phyloP scores from a whole-genome alignment of 164 flowering plant species.

The Brasenia schreberi region DNA sequence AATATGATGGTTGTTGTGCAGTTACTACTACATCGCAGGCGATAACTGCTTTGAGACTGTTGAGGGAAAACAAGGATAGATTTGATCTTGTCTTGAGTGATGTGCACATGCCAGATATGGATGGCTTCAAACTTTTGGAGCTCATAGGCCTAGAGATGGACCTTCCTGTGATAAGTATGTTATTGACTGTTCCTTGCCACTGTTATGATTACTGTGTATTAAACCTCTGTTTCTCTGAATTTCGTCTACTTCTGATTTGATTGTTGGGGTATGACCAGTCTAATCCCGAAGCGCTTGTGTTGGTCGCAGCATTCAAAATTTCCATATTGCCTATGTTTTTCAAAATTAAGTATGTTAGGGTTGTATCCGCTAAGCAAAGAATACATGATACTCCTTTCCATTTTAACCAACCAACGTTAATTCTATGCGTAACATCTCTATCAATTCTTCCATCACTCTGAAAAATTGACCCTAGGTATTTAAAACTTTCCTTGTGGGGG shows the following conservation, averaged over 20 bases:
- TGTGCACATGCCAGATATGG: conserved; percentile 95
- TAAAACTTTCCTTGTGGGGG: no score
- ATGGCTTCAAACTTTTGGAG: conserved; percentile 87
- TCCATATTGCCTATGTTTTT: no score
- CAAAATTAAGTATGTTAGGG: no score
- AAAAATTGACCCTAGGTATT: no score
- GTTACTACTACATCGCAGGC: conserved; percentile 66
- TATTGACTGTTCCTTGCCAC: neutral
- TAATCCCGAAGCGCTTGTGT: neutral
- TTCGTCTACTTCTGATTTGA: neutral
- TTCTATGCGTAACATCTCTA: no score
- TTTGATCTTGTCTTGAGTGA: conserved; percentile 80
- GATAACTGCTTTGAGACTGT: conserved; percentile 43
- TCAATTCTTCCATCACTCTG: no score
- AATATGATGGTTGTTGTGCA: conserved; percentile 16
- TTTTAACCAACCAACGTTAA: no score
- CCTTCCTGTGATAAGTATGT: conserved; percentile 89
- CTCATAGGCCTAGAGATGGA: conserved; percentile 93
- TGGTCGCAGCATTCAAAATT: neutral
- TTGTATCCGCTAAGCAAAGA: no score
- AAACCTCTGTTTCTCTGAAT: neutral
- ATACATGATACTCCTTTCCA: no score
- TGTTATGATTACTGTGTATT: neutral
- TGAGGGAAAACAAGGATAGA: conserved; percentile 53
- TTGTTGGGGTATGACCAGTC: neutral